Evolutionary conservation across 2,329 filamentous ascomycete genomes (phyloP).

Genomic region (Teratosphaeria nubilosa): DNA sequence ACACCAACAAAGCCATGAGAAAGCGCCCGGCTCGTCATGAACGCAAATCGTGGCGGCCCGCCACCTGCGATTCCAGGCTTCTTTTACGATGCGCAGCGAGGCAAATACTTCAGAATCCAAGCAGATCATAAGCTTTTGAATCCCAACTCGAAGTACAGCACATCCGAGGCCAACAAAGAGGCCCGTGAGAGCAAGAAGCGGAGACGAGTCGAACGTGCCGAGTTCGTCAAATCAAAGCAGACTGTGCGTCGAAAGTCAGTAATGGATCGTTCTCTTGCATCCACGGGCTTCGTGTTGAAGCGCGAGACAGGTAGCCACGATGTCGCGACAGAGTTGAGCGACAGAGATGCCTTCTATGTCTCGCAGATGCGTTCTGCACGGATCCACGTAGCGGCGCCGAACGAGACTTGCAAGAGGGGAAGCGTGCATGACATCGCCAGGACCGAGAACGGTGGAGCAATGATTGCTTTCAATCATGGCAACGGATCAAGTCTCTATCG

Average conservation of each 20-base stretch:
- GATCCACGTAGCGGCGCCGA: constrained; percentile 5
- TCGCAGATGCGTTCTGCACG: constrained; percentile 19
- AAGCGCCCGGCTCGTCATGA: background rate
- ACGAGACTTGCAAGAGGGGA: background rate
- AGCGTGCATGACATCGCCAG: background rate
- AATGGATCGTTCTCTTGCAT: constrained; percentile 3
- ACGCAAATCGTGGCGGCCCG: background rate
- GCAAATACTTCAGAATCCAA: constrained; percentile 41
- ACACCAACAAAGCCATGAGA: background rate
- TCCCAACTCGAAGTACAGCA: constrained; percentile 30
- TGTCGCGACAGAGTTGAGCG: constrained; percentile 5
- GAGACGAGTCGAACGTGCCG: constrained; percentile 12
- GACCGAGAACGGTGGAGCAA: background rate
- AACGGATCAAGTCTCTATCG: background rate
- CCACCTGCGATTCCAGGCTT: background rate
- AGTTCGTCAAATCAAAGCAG: constrained; percentile 11
- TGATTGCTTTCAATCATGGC: constrained; percentile 1
- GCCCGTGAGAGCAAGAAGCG: constrained; percentile 23
- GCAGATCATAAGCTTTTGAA: constrained; percentile 26
- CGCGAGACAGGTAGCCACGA: constrained; percentile 5
- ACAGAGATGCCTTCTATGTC: constrained; percentile 10
- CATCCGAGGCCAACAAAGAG: constrained; percentile 30
- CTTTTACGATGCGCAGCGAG: constrained; percentile 30
- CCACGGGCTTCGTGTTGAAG: constrained; percentile 3
- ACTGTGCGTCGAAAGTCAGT: constrained; percentile 7